Evolutionary conservation across 768 basidiomycete species (phyloP), one percentile per base, ranked within the genome.

Genomic region (Tulasnella sp.): DNA sequence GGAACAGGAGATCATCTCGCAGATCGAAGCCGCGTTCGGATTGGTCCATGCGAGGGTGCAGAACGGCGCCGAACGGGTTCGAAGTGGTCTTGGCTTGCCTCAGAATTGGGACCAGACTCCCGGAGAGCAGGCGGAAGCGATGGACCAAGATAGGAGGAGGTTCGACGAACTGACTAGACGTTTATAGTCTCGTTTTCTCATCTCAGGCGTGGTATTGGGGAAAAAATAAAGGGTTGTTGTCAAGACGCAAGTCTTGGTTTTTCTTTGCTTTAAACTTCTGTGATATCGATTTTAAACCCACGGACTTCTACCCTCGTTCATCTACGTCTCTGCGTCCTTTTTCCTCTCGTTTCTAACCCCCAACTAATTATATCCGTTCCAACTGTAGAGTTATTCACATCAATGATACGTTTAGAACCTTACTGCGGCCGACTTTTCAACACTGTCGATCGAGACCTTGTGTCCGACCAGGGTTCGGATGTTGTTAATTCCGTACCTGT

Each of bases 401-500:
- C 41, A n/a, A 40, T 44, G 28, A 18, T n/a, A 46, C 34, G 9
- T 86, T 78, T 92, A 97, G 88, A 98, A 94, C 88, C 95, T 91
- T 22, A 98, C 96, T 7, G 97, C 96, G 0, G 96, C 91, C 37
- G 95, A 93, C 85, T 92, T 93, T 86, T 96, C 96, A 81, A 98
- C 93, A 75, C 89, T 90, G 82, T 96, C 96, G 84, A 98, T 90
- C 73, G 95, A 92, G 16, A 95, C 95, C 88, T 99, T 99, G 89
- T 99, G 98, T 22, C 98, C 98, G 72, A 99, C 95, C 54, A 99
- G 88, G 22, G 97, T 96, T 83, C 98, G 89, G 83, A 99, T 99
- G 85, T 99, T 99, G 86, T 92, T 97, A 85, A 99, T 97, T 28
- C 96, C 96, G 86, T 99, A 99, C 75, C 96, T 97, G 83, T 20